These are phyloP conservation scores for Phytophthora melonis DNA, from an alignment of 352 stramenopile genomes.

Conservation along the genomic window DNA sequence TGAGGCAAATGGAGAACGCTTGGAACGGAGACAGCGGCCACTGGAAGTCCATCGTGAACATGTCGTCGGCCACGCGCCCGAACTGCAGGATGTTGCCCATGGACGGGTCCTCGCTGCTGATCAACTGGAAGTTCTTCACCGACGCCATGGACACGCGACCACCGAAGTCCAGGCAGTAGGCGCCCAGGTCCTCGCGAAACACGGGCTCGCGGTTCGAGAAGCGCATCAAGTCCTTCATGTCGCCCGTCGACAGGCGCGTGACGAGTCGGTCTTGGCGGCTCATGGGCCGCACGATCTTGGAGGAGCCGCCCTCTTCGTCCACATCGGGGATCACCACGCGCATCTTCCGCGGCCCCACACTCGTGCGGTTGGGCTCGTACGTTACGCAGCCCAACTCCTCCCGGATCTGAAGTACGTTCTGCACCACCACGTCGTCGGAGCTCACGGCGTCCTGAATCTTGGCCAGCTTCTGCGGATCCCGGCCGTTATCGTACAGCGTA, in stretches of 20 bases:
- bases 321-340: constrained; percentile 84
- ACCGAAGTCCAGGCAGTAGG: constrained; percentile 90
- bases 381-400: constrained; percentile 88
- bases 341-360: constrained; percentile 88
- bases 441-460: constrained; percentile 89
- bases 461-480: constrained; percentile 87
- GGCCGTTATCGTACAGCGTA: constrained; percentile 90
- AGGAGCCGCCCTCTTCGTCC: constrained; percentile 80
- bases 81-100: constrained; percentile 92
- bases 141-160: constrained; percentile 85
- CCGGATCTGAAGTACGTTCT: constrained; percentile 90
- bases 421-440: constrained; percentile 65
- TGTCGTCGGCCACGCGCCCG: constrained; percentile 89
- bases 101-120: constrained; percentile 82
- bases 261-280: constrained; percentile 87
- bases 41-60: constrained; percentile 93
- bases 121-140: constrained; percentile 92
- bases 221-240: constrained; percentile 88
- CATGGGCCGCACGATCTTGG: constrained; percentile 87
- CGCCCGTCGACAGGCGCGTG: constrained; percentile 68
- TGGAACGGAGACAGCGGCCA: constrained; percentile 90
- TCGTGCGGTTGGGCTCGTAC: constrained; percentile 90
- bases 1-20: constrained; percentile 91
- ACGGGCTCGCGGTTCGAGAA: constrained; percentile 90
- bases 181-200: constrained; percentile 86